phyloP scores from a whole-genome alignment of 306 rosid species.

The Sesbania bispinosa region DNA sequence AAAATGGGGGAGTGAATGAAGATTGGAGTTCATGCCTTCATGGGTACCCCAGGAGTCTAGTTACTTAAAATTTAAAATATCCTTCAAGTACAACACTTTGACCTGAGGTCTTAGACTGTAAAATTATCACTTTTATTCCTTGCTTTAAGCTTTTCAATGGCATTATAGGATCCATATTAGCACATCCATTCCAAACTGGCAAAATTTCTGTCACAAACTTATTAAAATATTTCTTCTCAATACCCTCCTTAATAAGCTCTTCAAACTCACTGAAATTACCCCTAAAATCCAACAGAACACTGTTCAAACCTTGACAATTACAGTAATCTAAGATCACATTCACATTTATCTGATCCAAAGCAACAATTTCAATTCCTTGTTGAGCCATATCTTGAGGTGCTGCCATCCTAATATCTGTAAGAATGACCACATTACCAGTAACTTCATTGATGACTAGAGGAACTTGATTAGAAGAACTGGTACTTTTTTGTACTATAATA shows the following conservation, averaged over 20 bases:
- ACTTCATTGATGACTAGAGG: slow-evolving; percentile 25
- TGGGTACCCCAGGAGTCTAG: neutral
- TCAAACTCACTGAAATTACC: slow-evolving; percentile 37
- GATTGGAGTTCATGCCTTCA: neutral
- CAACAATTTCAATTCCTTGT: slow-evolving; percentile 45
- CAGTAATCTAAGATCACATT: too few species aligned
- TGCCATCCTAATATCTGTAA: slow-evolving; percentile 20
- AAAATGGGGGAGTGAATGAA: neutral
- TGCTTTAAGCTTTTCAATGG: slow-evolving; percentile 28
- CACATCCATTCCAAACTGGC: slow-evolving; percentile 49
- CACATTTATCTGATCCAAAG: slow-evolving; percentile 41
- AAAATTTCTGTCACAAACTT: slow-evolving; percentile 52
- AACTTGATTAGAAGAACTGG: slow-evolving; percentile 26
- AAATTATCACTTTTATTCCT: slow-evolving; percentile 32
- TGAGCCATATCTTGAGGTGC: slow-evolving; percentile 17
- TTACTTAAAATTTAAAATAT: slow-evolving; percentile 27
- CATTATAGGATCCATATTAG: neutral
- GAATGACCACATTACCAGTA: slow-evolving; percentile 18
- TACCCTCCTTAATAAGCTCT: slow-evolving; percentile 49
- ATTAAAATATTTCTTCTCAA: slow-evolving; percentile 37
- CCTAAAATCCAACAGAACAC: slow-evolving; percentile 53
- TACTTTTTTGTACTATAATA: too few species aligned
- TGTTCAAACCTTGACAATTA: slow-evolving; percentile 46
- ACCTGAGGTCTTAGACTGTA: slow-evolving; percentile 37
- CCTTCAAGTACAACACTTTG: slow-evolving; percentile 51